A percentile compares a stretch with the other conserved stretches of the same genome.
Evolutionary conservation across 306 rosid species (phyloP).

Genomic region (Vicia villosa): DNA sequence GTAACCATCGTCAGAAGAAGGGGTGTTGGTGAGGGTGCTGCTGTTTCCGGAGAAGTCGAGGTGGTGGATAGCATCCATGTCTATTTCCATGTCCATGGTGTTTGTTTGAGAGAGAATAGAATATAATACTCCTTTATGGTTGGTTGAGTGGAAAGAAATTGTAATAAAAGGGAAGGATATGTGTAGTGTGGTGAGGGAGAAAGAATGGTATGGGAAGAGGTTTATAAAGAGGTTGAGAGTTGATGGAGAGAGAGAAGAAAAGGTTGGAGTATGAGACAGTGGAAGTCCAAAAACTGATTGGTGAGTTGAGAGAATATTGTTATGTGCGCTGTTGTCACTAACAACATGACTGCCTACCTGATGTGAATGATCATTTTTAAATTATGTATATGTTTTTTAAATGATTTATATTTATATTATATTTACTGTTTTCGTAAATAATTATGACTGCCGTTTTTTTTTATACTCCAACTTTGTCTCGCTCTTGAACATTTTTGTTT

Average conservation of each 20-base stretch:
- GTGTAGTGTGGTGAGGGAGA: conserved; percentile 17
- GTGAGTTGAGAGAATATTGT: background rate
- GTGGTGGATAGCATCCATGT: conserved; percentile 41
- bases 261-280: conserved; percentile 41
- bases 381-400: background rate
- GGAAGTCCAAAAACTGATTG: conserved; percentile 21
- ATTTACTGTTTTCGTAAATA: background rate
- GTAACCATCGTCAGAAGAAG: conserved; percentile 38
- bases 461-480: background rate
- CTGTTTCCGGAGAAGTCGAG: conserved; percentile 48
- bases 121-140: too few species aligned
- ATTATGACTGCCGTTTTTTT: conserved; percentile 16
- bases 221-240: conserved; percentile 28
- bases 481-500: background rate
- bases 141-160: too few species aligned
- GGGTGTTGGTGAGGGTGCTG: conserved; percentile 41
- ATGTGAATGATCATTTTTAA: background rate
- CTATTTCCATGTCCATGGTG: conserved; percentile 31
- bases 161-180: too few species aligned
- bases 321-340: conserved; percentile 28
- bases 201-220: background rate
- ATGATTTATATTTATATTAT: background rate
- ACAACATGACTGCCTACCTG: conserved; percentile 28
- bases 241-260: conserved; percentile 13
- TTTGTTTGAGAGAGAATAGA: background rate